A percentile compares a stretch with the other conserved stretches of the same genome.
Evolutionary conservation across 345 rosid genomes (phyloP).

Genomic region (Eucalyptus curtisii): DNA sequence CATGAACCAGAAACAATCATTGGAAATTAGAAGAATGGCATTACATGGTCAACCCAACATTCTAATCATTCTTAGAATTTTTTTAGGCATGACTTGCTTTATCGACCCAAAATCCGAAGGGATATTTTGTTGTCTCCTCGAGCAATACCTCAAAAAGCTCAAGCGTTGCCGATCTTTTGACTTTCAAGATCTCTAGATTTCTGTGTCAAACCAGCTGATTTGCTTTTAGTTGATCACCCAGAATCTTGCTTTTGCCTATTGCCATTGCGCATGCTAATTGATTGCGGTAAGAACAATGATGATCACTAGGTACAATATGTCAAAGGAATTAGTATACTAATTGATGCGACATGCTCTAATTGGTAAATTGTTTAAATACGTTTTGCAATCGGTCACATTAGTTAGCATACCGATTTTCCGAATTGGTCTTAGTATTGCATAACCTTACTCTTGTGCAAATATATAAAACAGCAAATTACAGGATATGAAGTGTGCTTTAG

Average conservation of each 20-base stretch:
- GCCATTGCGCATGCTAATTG: background rate
- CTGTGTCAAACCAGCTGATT: background rate
- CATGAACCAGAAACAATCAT: background rate
- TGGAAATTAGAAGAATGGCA: background rate
- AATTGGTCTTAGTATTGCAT: background rate
- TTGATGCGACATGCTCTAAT: background rate
- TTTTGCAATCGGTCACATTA: background rate
- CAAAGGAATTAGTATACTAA: background rate
- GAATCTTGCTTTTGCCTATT: background rate
- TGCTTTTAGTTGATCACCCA: background rate
- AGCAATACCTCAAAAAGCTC: background rate
- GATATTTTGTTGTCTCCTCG: background rate
- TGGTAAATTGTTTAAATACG: background rate
- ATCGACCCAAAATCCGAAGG: constrained; percentile 4
- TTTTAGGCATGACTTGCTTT: background rate
- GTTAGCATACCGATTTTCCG: background rate
- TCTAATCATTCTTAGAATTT: background rate
- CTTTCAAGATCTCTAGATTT: background rate
- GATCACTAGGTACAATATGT: background rate
- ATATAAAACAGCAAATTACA: background rate
- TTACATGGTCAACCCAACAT: background rate
- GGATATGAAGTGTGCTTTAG: background rate
- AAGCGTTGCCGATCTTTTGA: background rate
- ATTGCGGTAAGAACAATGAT: background rate
- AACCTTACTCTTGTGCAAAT: background rate